Percentiles rank a stretch among this genome's conserved stretches.
Conservation (phyloP, 495 filamentous ascomycete genomes). For the Aspergillus saccharolyticus region DNA sequence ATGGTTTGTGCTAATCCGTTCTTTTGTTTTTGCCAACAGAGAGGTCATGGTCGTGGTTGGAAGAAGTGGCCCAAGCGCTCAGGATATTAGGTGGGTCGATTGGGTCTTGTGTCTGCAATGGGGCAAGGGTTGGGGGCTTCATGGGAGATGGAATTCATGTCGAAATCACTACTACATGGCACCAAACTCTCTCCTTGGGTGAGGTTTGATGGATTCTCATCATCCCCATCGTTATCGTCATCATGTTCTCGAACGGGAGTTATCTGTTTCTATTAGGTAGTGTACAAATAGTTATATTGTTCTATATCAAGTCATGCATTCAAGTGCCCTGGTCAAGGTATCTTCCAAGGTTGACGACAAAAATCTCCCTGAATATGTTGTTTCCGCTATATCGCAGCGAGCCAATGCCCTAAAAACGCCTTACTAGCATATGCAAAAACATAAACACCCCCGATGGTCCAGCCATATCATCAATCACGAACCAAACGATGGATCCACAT, state of each 20-base stretch:
- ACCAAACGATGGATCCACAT: conserved; percentile 29
- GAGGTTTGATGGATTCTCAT: conserved; percentile 17
- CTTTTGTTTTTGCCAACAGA: conserved; percentile 38
- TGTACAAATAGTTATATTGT: conserved; percentile 18
- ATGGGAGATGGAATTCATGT: too few species aligned
- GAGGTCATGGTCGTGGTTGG: conserved; percentile 84
- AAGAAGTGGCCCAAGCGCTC: conserved; percentile 78
- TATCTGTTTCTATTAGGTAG: conserved; percentile 14
- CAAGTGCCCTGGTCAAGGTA: neutral
- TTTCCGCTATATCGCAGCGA: neutral
- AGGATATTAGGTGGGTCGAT: too few species aligned
- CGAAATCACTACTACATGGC: neutral
- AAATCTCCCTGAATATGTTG: neutral
- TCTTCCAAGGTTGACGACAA: too few species aligned
- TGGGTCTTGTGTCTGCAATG: too few species aligned
- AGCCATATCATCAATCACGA: conserved; percentile 10
- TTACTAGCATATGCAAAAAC: neutral
- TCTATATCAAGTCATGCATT: conserved; percentile 3
- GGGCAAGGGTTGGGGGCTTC: too few species aligned
- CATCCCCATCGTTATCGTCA: neutral
- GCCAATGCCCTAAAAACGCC: neutral
- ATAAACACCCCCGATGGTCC: neutral
- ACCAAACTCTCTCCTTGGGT: conserved; percentile 1
- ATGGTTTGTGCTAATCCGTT: conserved; percentile 19
- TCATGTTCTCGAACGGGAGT: conserved; percentile 32